Percentiles rank a stretch among this genome's conserved stretches.
These are phyloP conservation scores for Psilocybe subaeruginosa DNA, from an alignment of 768 basidiomycete species.

Conservation along the genomic window DNA sequence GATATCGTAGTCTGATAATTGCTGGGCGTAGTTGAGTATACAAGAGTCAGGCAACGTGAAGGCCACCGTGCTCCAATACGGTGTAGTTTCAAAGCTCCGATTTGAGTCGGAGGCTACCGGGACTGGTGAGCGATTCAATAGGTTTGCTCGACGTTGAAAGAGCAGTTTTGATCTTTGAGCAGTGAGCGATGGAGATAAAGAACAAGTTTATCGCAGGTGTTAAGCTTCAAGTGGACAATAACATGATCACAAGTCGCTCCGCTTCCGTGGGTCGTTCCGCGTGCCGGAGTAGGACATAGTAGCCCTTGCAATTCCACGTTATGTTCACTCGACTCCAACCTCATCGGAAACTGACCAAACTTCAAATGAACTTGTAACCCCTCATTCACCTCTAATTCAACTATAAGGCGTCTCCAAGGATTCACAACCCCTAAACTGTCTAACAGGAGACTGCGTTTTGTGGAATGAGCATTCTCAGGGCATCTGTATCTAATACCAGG, in stretches of 20 bases:
- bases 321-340: not conserved
- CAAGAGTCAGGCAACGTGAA: too few species aligned
- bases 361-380: constrained; percentile 10
- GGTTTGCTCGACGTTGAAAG: not conserved
- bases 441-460: not conserved
- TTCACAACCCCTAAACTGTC: not conserved
- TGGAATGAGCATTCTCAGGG: constrained; percentile 23
- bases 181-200: not conserved
- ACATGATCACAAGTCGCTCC: not conserved
- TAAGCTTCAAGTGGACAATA: not conserved
- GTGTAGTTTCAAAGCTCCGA: too few species aligned
- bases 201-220: not conserved
- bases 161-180: not conserved
- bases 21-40: too few species aligned
- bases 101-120: too few species aligned
- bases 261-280: constrained; percentile 6
- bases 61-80: too few species aligned
- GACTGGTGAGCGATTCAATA: not conserved
- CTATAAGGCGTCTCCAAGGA: constrained; percentile 2
- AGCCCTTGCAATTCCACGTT: not conserved
- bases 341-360: not conserved
- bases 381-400: not conserved
- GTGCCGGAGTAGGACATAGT: not conserved
- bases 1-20: too few species aligned
- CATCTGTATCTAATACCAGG: constrained; percentile 8